phyloP scores from a whole-genome alignment of 306 rosid genomes.

The Cucurbita argyrosperma region DNA sequence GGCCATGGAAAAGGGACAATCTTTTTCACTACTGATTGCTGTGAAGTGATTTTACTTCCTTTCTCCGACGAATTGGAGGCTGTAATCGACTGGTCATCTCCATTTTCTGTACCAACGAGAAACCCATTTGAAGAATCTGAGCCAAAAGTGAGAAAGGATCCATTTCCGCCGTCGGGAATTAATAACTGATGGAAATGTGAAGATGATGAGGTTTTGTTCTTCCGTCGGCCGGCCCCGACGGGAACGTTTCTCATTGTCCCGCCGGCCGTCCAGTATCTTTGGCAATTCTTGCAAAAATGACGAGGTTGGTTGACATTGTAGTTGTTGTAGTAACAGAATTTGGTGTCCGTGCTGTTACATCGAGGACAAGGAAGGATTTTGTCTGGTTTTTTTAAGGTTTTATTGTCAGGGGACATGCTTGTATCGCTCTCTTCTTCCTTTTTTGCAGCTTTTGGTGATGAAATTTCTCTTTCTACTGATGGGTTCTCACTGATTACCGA shows the following conservation, averaged over 20 bases:
- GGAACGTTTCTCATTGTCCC: slow-evolving; percentile 77
- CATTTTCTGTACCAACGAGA: slow-evolving; percentile 3
- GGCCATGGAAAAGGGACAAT: slow-evolving; percentile 40
- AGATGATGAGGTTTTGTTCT: slow-evolving; percentile 42
- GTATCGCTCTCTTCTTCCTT: slow-evolving; percentile 39
- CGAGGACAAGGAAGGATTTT: slow-evolving; percentile 69
- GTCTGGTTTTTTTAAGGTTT: slow-evolving; percentile 57
- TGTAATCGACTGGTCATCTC: slow-evolving; percentile 30
- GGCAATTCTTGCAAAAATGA: slow-evolving; percentile 85
- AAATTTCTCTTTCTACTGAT: slow-evolving; percentile 32
- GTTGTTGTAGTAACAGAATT: slow-evolving; percentile 76
- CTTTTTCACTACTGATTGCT: slow-evolving; percentile 23
- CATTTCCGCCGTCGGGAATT: slow-evolving; percentile 34
- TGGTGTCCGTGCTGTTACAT: slow-evolving; percentile 81
- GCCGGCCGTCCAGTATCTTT: slow-evolving; percentile 90
- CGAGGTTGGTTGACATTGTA: slow-evolving; percentile 86
- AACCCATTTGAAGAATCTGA: slow-evolving; percentile 39
- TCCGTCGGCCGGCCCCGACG: slow-evolving; percentile 83
- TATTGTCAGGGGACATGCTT: slow-evolving; percentile 27
- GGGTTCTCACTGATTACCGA: slow-evolving; percentile 31
- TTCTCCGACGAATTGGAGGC: slow-evolving; percentile 38
- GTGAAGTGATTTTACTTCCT: slow-evolving; percentile 16
- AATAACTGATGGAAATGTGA: slow-evolving; percentile 33
- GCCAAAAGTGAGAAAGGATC: slow-evolving; percentile 46
- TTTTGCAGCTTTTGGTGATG: slow-evolving; percentile 26